phyloP scores from a whole-genome alignment of 495 filamentous ascomycete species.

The Lineolata rhizophorae region DNA sequence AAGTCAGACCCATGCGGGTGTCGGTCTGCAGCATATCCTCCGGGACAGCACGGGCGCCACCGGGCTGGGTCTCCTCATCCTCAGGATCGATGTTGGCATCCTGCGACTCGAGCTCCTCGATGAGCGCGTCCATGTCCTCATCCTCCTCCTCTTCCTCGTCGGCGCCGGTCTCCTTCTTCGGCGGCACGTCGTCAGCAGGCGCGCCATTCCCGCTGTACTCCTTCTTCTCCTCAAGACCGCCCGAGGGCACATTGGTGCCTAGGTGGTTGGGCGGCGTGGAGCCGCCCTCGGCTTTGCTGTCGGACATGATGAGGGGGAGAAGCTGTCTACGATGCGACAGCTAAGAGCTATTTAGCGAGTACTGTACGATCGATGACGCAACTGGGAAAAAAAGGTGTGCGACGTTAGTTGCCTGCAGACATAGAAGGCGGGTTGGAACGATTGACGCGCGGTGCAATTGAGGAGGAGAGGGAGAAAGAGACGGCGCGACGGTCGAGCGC shows the following conservation, averaged over 20 bases:
- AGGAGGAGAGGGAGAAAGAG: too few relatives aligned
- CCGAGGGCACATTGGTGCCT: constrained; percentile 12
- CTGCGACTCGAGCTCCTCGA: constrained; percentile 60
- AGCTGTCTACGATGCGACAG: too few relatives aligned
- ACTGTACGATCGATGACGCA: too few relatives aligned
- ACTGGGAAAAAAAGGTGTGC: too few relatives aligned
- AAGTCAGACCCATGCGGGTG: constrained; percentile 44
- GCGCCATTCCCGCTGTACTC: constrained; percentile 5
- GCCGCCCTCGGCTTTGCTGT: neutral
- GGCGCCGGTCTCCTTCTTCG: constrained; percentile 13
- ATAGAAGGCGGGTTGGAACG: too few relatives aligned
- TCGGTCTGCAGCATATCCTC: constrained; percentile 53
- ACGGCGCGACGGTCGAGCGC: too few relatives aligned
- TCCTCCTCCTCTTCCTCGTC: constrained; percentile 44
- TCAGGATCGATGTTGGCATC: constrained; percentile 37
- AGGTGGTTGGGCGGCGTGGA: constrained; percentile 9
- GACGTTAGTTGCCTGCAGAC: too few relatives aligned
- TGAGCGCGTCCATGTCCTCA: constrained; percentile 59
- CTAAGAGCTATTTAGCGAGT: too few relatives aligned
- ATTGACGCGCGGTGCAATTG: too few relatives aligned
- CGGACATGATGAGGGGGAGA: too few relatives aligned
- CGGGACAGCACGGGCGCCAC: constrained; percentile 29
- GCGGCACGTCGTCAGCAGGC: constrained; percentile 2
- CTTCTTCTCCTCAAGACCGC: constrained; percentile 15
- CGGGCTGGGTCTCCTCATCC: constrained; percentile 29